Evolutionary conservation across 108 stramenopile genomes (phyloP).

Genomic region (Chaetoceros tenuissimus): DNA sequence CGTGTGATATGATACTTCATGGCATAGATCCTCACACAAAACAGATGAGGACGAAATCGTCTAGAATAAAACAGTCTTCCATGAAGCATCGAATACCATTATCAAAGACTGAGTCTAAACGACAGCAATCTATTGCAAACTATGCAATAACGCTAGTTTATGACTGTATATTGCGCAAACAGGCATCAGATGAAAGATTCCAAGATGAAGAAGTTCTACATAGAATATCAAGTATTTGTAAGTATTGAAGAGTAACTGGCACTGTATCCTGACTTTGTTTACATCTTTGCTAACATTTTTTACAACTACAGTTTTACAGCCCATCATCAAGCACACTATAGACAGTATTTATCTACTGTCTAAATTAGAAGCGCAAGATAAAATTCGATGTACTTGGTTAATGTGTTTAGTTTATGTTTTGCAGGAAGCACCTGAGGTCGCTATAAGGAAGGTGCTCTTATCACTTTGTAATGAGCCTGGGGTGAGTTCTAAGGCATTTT

Average conservation of each 20-base stretch:
- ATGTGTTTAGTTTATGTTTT: constrained; percentile 64
- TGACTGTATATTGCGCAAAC: constrained; percentile 66
- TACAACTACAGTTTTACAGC: constrained; percentile 8
- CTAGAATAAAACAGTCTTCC: not conserved
- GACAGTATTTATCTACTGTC: constrained; percentile 50
- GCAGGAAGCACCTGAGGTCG: constrained; percentile 77
- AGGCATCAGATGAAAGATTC: constrained; percentile 71
- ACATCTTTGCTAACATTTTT: not conserved
- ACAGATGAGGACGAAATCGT: constrained; percentile 7
- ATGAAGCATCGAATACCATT: constrained; percentile 24
- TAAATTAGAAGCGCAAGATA: constrained; percentile 69
- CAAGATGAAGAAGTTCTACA: constrained; percentile 46
- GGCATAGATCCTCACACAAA: constrained; percentile 52
- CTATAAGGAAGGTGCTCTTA: constrained; percentile 47
- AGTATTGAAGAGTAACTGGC: no score
- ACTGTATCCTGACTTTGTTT: not conserved
- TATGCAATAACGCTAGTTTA: constrained; percentile 62
- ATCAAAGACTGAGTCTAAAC: constrained; percentile 45
- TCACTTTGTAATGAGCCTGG: constrained; percentile 38
- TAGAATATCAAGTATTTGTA: constrained; percentile 58
- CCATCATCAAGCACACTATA: constrained; percentile 46
- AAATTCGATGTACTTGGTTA: constrained; percentile 62
- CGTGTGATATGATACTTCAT: constrained; percentile 57
- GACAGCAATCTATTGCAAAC: constrained; percentile 71
- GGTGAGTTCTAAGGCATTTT: not conserved